Percentiles rank a stretch among this genome's conserved stretches.
These are phyloP conservation scores for Boletus subparvulus DNA, from an alignment of 768 basidiomycete species.

Conservation along the genomic window DNA sequence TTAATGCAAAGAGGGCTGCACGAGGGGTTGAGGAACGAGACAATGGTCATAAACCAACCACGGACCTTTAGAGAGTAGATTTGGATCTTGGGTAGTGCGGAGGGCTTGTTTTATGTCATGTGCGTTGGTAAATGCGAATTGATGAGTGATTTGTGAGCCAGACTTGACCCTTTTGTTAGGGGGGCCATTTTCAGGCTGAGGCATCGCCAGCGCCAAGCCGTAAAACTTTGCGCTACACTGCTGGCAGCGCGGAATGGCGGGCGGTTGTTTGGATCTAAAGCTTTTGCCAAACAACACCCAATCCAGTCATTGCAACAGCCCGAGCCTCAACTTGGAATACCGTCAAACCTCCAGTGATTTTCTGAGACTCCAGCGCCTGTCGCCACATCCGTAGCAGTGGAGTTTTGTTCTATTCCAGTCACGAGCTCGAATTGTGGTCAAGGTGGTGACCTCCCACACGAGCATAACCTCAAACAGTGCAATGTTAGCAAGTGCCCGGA, in stretches of 20 bases:
- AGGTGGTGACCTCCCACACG: too few species aligned
- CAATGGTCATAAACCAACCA: not conserved
- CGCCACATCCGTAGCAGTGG: too few species aligned
- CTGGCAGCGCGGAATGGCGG: not conserved
- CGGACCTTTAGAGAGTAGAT: slow-evolving; percentile 25
- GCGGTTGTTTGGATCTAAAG: slow-evolving; percentile 29
- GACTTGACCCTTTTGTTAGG: slow-evolving; percentile 27
- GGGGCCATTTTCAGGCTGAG: slow-evolving; percentile 4
- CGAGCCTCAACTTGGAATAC: too few species aligned
- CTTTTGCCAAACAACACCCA: slow-evolving; percentile 23
- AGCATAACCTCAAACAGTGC: too few species aligned
- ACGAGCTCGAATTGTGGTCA: too few species aligned
- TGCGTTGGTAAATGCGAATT: slow-evolving; percentile 18
- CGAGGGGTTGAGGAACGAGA: not conserved
- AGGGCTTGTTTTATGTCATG: slow-evolving; percentile 26
- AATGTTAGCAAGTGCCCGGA: too few species aligned
- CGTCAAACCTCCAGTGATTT: too few species aligned
- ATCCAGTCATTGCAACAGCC: too few species aligned
- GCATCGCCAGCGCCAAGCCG: slow-evolving; percentile 13
- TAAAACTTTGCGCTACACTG: not conserved
- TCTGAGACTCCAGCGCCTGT: too few species aligned
- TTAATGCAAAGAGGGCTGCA: slow-evolving; percentile 49
- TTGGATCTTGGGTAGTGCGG: slow-evolving; percentile 11
- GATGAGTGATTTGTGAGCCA: slow-evolving; percentile 5
- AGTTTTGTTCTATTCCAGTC: too few species aligned